Percentiles rank a stretch among this genome's conserved stretches.
Conservation (phyloP, 768 basidiomycete species). For the Collybiopsis confluens region DNA sequence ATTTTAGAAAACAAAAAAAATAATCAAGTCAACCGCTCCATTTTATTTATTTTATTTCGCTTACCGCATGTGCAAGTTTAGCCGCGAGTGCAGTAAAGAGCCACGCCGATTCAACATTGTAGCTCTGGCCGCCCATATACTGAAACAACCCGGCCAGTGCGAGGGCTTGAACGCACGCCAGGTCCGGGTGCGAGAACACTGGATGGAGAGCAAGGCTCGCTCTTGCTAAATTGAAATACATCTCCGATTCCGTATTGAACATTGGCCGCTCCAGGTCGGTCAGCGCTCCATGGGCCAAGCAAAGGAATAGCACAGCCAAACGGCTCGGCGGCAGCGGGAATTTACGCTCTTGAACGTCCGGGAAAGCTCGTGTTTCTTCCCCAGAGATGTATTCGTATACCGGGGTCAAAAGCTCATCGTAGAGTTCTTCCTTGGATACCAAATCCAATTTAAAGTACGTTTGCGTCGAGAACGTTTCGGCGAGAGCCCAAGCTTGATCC, state of each 20-base stretch:
- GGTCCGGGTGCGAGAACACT: constrained; percentile 8
- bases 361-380: constrained; percentile 18
- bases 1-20: background rate
- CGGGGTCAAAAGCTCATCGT: constrained; percentile 37
- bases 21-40: background rate
- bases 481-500: constrained; percentile 37
- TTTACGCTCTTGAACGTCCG: background rate
- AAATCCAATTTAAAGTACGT: constrained; percentile 18
- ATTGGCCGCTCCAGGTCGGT: constrained; percentile 31
- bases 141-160: constrained; percentile 12
- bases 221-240: constrained; percentile 13
- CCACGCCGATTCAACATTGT: constrained; percentile 30
- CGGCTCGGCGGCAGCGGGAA: constrained; percentile 20
- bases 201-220: constrained; percentile 11
- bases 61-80: constrained; percentile 29
- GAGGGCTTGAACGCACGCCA: constrained; percentile 16
- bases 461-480: constrained; percentile 40
- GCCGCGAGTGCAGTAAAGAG: constrained; percentile 23
- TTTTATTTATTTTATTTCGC: background rate
- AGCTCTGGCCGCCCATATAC: constrained; percentile 8
- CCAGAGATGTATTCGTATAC: background rate
- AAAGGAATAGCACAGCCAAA: constrained; percentile 24
- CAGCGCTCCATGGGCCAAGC: constrained; percentile 31
- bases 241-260: constrained; percentile 17
- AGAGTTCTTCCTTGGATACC: constrained; percentile 12